Conservation (phyloP, 1,284 basidiomycete genomes). For the Marasmius oreades region DNA sequence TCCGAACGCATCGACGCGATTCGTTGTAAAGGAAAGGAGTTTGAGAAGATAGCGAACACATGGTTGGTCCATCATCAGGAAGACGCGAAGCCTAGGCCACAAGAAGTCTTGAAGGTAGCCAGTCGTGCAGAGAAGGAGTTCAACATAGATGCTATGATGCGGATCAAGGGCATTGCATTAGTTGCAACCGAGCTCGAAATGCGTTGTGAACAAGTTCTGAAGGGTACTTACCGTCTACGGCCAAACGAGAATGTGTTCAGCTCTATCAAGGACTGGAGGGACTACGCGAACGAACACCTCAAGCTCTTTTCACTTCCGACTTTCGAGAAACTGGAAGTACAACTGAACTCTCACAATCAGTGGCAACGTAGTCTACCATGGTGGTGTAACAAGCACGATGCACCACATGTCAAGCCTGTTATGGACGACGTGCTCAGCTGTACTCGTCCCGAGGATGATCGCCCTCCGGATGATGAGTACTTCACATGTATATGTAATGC, state of each 20-base stretch:
- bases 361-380: conserved; percentile 76
- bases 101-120: conserved; percentile 64
- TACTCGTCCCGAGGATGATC: conserved; percentile 70
- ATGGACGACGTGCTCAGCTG: conserved; percentile 69
- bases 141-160: conserved; percentile 58
- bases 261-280: conserved; percentile 66
- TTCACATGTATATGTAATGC: conserved; percentile 77
- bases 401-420: conserved; percentile 56
- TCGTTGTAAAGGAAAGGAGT: conserved; percentile 64
- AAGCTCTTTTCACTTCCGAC: conserved; percentile 66
- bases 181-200: conserved; percentile 71
- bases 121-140: conserved; percentile 73
- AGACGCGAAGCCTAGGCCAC: conserved; percentile 53
- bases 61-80: conserved; percentile 59
- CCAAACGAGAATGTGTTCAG: conserved; percentile 63
- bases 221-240: conserved; percentile 50
- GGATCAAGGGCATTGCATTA: conserved; percentile 63
- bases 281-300: conserved; percentile 67
- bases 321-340: conserved; percentile 66
- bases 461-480: conserved; percentile 72
- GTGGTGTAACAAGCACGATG: conserved; percentile 63
- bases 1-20: conserved; percentile 57
- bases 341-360: conserved; percentile 59
- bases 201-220: conserved; percentile 69
- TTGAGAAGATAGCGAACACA: conserved; percentile 68